phyloP scores from a whole-genome alignment of 345 rosid genomes.

The Citrus inodora region DNA sequence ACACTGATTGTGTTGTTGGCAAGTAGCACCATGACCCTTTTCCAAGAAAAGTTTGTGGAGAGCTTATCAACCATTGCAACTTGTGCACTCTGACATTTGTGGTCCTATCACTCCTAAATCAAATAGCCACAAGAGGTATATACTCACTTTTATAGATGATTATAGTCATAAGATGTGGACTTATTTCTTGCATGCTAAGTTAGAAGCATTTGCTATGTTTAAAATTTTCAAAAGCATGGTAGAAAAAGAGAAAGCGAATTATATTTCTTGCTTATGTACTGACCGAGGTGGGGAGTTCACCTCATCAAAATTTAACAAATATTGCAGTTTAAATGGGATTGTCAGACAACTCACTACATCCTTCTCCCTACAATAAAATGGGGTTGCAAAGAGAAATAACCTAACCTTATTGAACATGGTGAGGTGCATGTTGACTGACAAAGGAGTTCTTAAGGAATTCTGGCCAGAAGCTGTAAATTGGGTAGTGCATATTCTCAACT shows the following conservation, averaged over 20 bases:
- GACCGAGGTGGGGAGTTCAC: neutral
- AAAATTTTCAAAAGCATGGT: neutral
- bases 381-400: neutral
- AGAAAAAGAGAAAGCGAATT: neutral
- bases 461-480: neutral
- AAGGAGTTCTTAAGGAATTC: neutral
- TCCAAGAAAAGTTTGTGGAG: neutral
- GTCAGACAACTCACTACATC: neutral
- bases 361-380: neutral
- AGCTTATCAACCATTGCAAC: neutral
- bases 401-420: neutral
- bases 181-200: neutral
- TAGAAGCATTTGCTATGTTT: neutral
- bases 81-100: conserved; percentile 1
- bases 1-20: neutral
- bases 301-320: neutral
- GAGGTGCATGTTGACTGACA: neutral
- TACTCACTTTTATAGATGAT: conserved; percentile 9
- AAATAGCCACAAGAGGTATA: neutral
- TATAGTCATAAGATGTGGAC: neutral
- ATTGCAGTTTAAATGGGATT: neutral
- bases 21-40: neutral
- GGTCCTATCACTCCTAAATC: neutral
- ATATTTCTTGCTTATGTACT: neutral
- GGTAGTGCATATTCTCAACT: neutral